Evolutionary conservation across 1,284 basidiomycete species (phyloP).

Genomic region (Clitocybe nebularis): DNA sequence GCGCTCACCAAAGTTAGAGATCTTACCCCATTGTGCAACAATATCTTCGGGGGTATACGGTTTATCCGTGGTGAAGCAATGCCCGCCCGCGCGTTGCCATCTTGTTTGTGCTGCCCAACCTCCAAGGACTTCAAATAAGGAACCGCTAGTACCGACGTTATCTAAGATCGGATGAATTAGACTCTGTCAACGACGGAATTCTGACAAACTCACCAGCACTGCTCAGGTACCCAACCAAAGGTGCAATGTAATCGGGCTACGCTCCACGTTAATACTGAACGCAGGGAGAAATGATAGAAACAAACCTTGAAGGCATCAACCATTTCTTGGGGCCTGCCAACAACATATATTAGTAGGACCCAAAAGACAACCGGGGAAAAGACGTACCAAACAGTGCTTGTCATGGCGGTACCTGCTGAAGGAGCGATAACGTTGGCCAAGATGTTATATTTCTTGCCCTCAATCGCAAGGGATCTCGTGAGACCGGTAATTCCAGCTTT

Average conservation of each 20-base stretch:
- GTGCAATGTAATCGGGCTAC: slow-evolving; percentile 88
- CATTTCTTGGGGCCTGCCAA: slow-evolving; percentile 83
- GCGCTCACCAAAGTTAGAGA: slow-evolving; percentile 77
- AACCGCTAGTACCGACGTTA: slow-evolving; percentile 73
- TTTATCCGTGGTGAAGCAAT: slow-evolving; percentile 81
- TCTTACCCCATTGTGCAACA: slow-evolving; percentile 71
- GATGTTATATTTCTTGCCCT: slow-evolving; percentile 91
- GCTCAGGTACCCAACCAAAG: slow-evolving; percentile 88
- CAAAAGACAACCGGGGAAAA: not conserved
- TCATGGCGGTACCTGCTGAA: slow-evolving; percentile 91
- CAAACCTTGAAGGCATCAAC: slow-evolving; percentile 86
- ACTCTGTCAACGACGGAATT: not conserved
- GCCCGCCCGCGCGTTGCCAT: slow-evolving; percentile 90
- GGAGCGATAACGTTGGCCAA: slow-evolving; percentile 88
- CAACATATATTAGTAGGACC: not conserved
- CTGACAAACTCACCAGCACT: slow-evolving; percentile 53
- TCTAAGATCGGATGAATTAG: slow-evolving; percentile 31
- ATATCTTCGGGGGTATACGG: slow-evolving; percentile 78
- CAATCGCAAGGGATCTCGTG: slow-evolving; percentile 86
- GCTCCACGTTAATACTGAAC: slow-evolving; percentile 1
- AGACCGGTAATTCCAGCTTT: slow-evolving; percentile 93
- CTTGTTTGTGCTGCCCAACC: slow-evolving; percentile 92
- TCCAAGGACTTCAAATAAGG: slow-evolving; percentile 86
- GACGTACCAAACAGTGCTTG: slow-evolving; percentile 72
- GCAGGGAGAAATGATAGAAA: not conserved